Evolutionary conservation across 805 yeast species (phyloP), one percentile per base, ranked within the genome.

Genomic region (Jamesozyma jinghongensis): DNA sequence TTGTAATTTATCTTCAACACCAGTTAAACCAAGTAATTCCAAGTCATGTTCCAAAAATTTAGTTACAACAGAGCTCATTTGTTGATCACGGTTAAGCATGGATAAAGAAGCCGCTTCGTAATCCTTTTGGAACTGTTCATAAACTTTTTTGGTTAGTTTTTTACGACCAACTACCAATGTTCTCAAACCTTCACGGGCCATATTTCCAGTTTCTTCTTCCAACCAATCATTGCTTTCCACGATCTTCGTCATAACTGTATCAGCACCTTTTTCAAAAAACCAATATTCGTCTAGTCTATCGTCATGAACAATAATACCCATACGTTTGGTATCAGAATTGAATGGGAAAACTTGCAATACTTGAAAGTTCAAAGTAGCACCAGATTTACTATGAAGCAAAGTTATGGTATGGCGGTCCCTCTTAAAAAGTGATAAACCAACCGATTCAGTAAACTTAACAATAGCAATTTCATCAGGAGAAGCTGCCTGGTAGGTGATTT

Each of bases 401-500:
- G 85, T 70, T 50, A 92, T 73, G 5, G 80, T 74, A 41, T 73
- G 73, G 43, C 98, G 75, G 59, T 92, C 98, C 53, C 99, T 76
- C 53, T 76, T 80, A 44, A 77, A 71, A 34, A 92, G 69, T 6
- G 87, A 75, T 28, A 92, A 67, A 0, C 98, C 99, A 25, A 88
- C 90, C 2, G 68, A 59, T 48, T 86, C 94, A 1, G 96, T 85
- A 65, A 86, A 92, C 54, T 81, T 81, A 16, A 92, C 97, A 47
- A 92, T 92, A 22, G 99, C 98, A 51, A 92, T 79, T 59, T 92
- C 99, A 67, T 92, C 99, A 0, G 99, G 99, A 0, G 97, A 88
- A 0, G 97, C 97, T 0, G 98, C 98, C 63, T 92, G 99, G 59
- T 88, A 92, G 2, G 86, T 74, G 13, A 79, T 59, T 43, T 69